Evolutionary conservation across 2,329 filamentous ascomycete genomes (phyloP), one percentile per base, ranked within the genome.

Genomic region (Hypoxylon sp.): DNA sequence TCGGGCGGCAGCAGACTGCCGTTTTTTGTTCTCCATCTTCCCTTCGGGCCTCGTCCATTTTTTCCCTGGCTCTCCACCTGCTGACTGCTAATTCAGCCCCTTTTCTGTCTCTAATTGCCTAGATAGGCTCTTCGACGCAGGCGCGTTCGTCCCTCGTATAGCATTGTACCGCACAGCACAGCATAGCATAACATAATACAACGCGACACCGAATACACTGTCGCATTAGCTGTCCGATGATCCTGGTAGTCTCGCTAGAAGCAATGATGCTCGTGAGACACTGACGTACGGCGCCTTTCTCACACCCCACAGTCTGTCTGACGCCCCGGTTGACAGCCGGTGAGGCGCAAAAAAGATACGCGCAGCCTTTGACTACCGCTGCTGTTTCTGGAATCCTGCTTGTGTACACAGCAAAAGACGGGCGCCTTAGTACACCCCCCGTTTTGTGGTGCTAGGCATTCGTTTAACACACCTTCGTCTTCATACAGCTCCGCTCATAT

Each of bases 261-360:
- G 76, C 73, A 75, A 78, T 79, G 74, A 74, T 72, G 74, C 71
- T 75, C 71, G 75, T 78, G 76, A 77, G 76, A 78, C 75, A 70
- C 63, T 73, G 72, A 73, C 62, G 70, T 74, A 73, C 65, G 71
- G 70, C 68, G 72, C 73, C 71, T 72, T 70, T 51, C 68, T 63
- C 70, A 67, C 70, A 72, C 72, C 73, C 74, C 77, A 75, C 74
- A 60, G 70, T 72, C 73, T 72, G 68, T 74, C 75, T 71, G 64
- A 72, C 73, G 70, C 68, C 70, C 73, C 72, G 68, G 73, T 75
- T 71, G 63, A 72, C 73, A 69, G 67, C 70, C 75, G 73, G 74
- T 75, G 74, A 77, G 76, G 77, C 76, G 74, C 73, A 72, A 74
- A 70, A 54, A 62, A 35, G 59, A 47, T 70, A 66, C 64, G 68